A percentile compares a stretch with the other conserved stretches of the same genome.
These are phyloP conservation scores for Jaenimonas drosophilae DNA, from an alignment of 208 protist genomes.

Conservation along the genomic window DNA sequence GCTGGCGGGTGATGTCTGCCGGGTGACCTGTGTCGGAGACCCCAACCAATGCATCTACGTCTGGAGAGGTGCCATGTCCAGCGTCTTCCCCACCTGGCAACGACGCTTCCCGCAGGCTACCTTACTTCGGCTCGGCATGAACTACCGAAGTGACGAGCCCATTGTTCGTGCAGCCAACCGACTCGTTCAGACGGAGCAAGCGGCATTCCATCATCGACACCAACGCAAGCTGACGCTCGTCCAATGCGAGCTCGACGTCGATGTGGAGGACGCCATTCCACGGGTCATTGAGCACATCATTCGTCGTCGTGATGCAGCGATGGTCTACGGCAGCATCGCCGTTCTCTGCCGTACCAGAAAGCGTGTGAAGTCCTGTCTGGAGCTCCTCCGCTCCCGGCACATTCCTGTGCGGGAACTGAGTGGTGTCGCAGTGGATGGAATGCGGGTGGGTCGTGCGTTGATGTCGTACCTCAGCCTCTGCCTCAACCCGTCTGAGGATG, in stretches of 20 bases:
- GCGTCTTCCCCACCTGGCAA: slow-evolving; percentile 59
- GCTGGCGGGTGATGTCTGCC: slow-evolving; percentile 65
- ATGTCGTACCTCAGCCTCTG: slow-evolving; percentile 54
- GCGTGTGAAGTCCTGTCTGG: slow-evolving; percentile 21
- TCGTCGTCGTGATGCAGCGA: slow-evolving; percentile 17
- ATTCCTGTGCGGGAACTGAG: slow-evolving; percentile 49
- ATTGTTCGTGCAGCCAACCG: slow-evolving; percentile 63
- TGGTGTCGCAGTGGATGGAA: slow-evolving; percentile 12
- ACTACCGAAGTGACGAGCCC: slow-evolving; percentile 70
- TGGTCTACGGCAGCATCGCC: slow-evolving; percentile 61
- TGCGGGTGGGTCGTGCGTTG: slow-evolving; percentile 24
- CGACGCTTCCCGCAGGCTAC: slow-evolving; percentile 57
- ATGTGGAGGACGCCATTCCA: slow-evolving; percentile 28
- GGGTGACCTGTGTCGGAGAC: slow-evolving; percentile 82
- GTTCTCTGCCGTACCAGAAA: slow-evolving; percentile 68
- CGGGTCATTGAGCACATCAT: slow-evolving; percentile 32
- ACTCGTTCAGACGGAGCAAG: slow-evolving; percentile 30
- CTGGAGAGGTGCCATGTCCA: slow-evolving; percentile 69
- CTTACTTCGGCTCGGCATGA: slow-evolving; percentile 36
- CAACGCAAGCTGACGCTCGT: slow-evolving; percentile 22
- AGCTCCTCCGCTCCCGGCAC: slow-evolving; percentile 20
- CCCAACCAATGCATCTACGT: slow-evolving; percentile 87
- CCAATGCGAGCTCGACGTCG: slow-evolving; percentile 18
- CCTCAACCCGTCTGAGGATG: slow-evolving; percentile 38
- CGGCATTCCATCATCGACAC: slow-evolving; percentile 24